Evolutionary conservation across 2,329 filamentous ascomycete genomes (phyloP).

Genomic region (Dactylellina sp.): DNA sequence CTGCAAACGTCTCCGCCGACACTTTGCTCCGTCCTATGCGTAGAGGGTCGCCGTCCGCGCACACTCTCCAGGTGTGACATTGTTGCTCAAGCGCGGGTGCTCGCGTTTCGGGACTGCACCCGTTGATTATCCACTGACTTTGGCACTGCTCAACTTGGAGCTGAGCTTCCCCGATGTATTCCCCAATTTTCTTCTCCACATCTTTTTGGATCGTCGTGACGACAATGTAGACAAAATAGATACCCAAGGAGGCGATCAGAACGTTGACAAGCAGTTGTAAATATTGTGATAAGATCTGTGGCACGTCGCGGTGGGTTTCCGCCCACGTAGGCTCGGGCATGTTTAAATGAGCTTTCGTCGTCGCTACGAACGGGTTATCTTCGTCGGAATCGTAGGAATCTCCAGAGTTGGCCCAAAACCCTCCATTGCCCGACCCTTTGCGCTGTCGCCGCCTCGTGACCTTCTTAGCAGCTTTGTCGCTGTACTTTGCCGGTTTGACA

Average conservation of each 20-base stretch:
- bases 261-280: constrained; percentile 74
- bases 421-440: constrained; percentile 28
- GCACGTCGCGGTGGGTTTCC: constrained; percentile 71
- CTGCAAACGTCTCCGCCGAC: constrained; percentile 86
- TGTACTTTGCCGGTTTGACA: constrained; percentile 41
- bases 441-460: constrained; percentile 39
- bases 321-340: constrained; percentile 61
- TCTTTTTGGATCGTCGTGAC: constrained; percentile 79
- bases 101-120: constrained; percentile 75
- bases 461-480: constrained; percentile 48
- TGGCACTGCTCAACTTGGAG: constrained; percentile 79
- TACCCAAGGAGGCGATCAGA: constrained; percentile 69
- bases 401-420: constrained; percentile 42
- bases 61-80: constrained; percentile 85
- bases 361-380: constrained; percentile 25
- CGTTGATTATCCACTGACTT: constrained; percentile 79
- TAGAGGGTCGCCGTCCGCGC: constrained; percentile 85
- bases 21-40: constrained; percentile 82
- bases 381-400: constrained; percentile 42
- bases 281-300: constrained; percentile 72
- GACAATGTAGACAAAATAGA: constrained; percentile 77
- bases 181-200: constrained; percentile 77
- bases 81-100: constrained; percentile 78
- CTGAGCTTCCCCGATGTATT: constrained; percentile 76
- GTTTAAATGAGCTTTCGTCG: background rate